Evolutionary conservation across 2,329 filamentous ascomycete genomes (phyloP).

Genomic region (Apiospora pterosperma): DNA sequence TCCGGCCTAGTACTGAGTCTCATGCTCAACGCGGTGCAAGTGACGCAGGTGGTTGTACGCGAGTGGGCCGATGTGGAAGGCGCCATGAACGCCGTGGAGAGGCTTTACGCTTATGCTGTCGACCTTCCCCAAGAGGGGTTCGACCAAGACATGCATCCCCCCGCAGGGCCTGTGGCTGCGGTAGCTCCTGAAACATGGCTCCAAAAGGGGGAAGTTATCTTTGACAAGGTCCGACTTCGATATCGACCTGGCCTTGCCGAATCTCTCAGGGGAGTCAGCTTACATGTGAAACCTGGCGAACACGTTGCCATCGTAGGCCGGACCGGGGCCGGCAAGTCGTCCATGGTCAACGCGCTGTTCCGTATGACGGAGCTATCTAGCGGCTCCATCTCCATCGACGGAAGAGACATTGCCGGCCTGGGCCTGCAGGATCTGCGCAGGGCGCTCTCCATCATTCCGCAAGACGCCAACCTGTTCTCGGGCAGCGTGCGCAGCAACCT

Average conservation of each 20-base stretch:
- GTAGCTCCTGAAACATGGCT: conserved; percentile 15
- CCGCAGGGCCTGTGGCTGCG: not conserved
- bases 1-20: conserved; percentile 65
- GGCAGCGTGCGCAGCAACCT: conserved; percentile 59
- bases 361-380: conserved; percentile 55
- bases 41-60: conserved; percentile 66
- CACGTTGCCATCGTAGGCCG: conserved; percentile 45
- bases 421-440: conserved; percentile 41
- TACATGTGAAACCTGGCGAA: conserved; percentile 34
- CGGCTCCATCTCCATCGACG: conserved; percentile 53
- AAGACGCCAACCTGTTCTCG: conserved; percentile 53
- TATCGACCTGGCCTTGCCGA: conserved; percentile 46
- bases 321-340: conserved; percentile 52
- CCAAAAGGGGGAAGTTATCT: conserved; percentile 47
- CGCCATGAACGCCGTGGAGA: conserved; percentile 67
- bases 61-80: conserved; percentile 68
- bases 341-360: conserved; percentile 54
- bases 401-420: conserved; percentile 50
- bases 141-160: conserved; percentile 17
- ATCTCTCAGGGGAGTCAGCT: conserved; percentile 39
- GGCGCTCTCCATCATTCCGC: conserved; percentile 54
- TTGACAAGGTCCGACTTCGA: conserved; percentile 47
- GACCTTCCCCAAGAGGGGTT: conserved; percentile 57
- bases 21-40: conserved; percentile 62
- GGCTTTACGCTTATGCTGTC: conserved; percentile 63